Conservation (phyloP, 2,329 filamentous ascomycete species). For the Saccharata proteae region DNA sequence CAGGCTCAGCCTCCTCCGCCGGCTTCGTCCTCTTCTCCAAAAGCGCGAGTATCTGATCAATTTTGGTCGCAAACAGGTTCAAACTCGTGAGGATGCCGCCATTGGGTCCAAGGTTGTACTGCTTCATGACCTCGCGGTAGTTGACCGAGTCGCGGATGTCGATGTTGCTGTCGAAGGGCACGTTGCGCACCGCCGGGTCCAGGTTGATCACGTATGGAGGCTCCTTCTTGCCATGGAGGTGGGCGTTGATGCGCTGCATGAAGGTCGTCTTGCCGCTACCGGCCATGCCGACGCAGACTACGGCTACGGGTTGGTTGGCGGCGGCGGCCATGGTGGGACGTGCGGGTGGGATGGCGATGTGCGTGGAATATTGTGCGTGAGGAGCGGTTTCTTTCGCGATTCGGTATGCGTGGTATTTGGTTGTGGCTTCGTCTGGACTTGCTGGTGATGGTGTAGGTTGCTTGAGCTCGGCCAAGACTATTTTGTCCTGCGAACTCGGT, state of each 20-base stretch:
- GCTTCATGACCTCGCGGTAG: slow-evolving; percentile 99
- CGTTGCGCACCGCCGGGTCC: slow-evolving; percentile 83
- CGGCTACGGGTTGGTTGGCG: slow-evolving; percentile 54
- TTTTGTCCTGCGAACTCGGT: no score
- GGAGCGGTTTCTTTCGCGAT: no score
- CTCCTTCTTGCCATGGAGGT: slow-evolving; percentile 69
- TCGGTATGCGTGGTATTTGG: no score
- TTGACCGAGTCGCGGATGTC: slow-evolving; percentile 98
- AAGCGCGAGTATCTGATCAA: slow-evolving; percentile 83
- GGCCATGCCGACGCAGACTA: slow-evolving; percentile 97
- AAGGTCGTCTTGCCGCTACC: slow-evolving; percentile 99
- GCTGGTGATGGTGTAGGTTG: no score
- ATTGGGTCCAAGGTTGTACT: slow-evolving; percentile 95
- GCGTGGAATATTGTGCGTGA: no score
- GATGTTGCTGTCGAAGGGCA: slow-evolving; percentile 95
- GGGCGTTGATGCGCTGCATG: slow-evolving; percentile 93
- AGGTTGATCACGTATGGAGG: slow-evolving; percentile 95
- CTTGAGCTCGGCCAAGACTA: no score
- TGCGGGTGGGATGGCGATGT: neutral
- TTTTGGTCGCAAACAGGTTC: slow-evolving; percentile 95
- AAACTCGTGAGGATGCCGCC: slow-evolving; percentile 91
- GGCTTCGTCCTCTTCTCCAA: slow-evolving; percentile 77
- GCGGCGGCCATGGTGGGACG: slow-evolving; percentile 31
- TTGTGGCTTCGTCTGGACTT: no score
- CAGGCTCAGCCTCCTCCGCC: slow-evolving; percentile 17